Conservation (phyloP, 768 basidiomycete genomes). For the Holtermannia corniformis region DNA sequence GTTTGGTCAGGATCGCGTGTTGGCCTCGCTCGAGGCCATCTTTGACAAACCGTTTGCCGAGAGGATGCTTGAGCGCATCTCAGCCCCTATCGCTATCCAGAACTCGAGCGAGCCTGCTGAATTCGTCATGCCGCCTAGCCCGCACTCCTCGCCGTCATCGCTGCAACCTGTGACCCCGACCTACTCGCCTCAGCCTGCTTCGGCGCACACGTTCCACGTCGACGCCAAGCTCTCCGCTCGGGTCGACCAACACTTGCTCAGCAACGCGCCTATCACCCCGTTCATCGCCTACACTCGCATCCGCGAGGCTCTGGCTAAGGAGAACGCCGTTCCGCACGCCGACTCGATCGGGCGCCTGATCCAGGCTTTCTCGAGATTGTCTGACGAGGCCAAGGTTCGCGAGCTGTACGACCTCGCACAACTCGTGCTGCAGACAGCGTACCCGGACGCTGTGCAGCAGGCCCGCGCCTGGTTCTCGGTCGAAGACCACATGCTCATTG, state of each 20-base stretch:
- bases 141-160: background rate
- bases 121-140: background rate
- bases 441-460: conserved; percentile 45
- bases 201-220: conserved; percentile 1
- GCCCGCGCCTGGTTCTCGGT: conserved; percentile 59
- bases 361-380: conserved; percentile 56
- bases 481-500: conserved; percentile 85
- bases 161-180: background rate
- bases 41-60: background rate
- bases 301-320: conserved; percentile 25
- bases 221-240: conserved; percentile 13
- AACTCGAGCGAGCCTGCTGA: too few relatives aligned
- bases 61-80: too few relatives aligned
- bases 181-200: background rate
- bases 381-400: conserved; percentile 54
- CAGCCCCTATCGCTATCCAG: too few relatives aligned
- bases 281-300: conserved; percentile 49
- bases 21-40: background rate
- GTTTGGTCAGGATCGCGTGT: conserved; percentile 5
- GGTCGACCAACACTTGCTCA: conserved; percentile 15
- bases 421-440: conserved; percentile 48
- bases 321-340: conserved; percentile 33
- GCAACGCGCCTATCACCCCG: conserved; percentile 31
- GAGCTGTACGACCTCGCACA: conserved; percentile 64
- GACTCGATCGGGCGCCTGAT: conserved; percentile 56